A percentile compares a stretch with the other conserved stretches of the same genome.
Evolutionary conservation across 225 moss, liverwort and hornwort genomes (phyloP).

Genomic region (Bryoerythrophyllum caledonicum): DNA sequence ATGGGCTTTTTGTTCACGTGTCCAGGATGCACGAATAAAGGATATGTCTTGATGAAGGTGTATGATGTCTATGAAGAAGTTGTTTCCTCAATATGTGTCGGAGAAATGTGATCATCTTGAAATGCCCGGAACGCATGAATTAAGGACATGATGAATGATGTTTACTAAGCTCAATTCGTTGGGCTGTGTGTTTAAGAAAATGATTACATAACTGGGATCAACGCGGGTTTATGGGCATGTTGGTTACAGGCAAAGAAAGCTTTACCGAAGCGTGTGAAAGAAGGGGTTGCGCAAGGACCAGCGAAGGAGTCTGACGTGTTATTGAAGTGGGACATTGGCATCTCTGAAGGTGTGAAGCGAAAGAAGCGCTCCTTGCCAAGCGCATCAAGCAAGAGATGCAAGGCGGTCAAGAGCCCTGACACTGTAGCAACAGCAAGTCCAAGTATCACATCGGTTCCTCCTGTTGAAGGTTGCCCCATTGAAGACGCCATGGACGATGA

Average conservation of each 20-base stretch:
- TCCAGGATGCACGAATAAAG: not conserved
- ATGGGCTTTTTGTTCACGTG: not conserved
- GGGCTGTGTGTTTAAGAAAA: too few relatives aligned
- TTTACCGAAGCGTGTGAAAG: slow-evolving; percentile 1
- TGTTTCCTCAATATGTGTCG: too few relatives aligned
- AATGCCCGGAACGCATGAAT: too few relatives aligned
- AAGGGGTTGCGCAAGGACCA: slow-evolving; percentile 1
- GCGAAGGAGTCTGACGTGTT: too few relatives aligned
- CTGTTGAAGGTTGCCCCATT: slow-evolving; percentile 43
- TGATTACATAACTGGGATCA: not conserved
- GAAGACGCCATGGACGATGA: slow-evolving; percentile 50
- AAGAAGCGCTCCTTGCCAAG: slow-evolving; percentile 38
- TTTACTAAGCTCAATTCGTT: too few relatives aligned
- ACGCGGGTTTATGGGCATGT: not conserved
- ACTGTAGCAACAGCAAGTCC: slow-evolving; percentile 2
- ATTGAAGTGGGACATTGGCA: slow-evolving; percentile 47
- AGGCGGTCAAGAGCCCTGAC: slow-evolving; percentile 8
- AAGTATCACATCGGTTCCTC: slow-evolving; percentile 12
- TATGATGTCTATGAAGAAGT: too few relatives aligned
- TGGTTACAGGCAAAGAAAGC: slow-evolving; percentile 1
- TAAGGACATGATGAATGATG: too few relatives aligned
- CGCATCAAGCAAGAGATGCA: slow-evolving; percentile 2
- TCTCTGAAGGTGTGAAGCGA: slow-evolving; percentile 45
- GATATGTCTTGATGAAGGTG: too few relatives aligned
- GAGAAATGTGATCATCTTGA: too few relatives aligned